Conservation (phyloP, 345 rosid genomes). For the Pugionium dolabratum region DNA sequence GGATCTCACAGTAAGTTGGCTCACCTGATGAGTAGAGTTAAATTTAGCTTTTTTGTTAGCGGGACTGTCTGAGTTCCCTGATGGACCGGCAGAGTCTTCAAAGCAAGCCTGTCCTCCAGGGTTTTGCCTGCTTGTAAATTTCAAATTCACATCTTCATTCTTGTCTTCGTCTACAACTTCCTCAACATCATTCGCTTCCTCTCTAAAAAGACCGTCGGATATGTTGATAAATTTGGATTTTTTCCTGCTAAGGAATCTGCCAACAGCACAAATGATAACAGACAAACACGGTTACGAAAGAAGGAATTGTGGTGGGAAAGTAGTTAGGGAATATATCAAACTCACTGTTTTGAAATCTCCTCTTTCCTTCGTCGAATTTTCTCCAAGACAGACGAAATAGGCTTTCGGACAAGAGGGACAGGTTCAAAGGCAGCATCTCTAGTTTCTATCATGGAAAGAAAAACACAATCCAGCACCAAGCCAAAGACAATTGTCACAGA, state of each 20-base stretch:
- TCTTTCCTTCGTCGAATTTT: slow-evolving; percentile 79
- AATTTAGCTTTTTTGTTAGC: slow-evolving; percentile 35
- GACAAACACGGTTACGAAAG: slow-evolving; percentile 8
- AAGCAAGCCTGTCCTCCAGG: slow-evolving; percentile 13
- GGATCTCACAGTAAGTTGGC: slow-evolving; percentile 1
- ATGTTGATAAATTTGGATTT: slow-evolving; percentile 34
- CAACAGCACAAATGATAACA: slow-evolving; percentile 15
- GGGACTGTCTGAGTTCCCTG: slow-evolving; percentile 36
- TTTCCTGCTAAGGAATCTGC: slow-evolving; percentile 46
- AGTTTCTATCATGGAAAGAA: slow-evolving; percentile 51
- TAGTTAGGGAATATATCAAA: neutral
- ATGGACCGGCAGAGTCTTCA: slow-evolving; percentile 39
- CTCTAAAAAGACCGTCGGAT: slow-evolving; percentile 27
- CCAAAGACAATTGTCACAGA: neutral
- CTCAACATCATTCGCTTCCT: slow-evolving; percentile 41
- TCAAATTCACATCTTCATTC: slow-evolving; percentile 22
- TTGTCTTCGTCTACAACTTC: slow-evolving; percentile 31
- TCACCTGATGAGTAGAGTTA: slow-evolving; percentile 37
- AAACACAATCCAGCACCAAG: slow-evolving; percentile 20
- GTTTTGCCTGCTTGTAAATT: slow-evolving; percentile 31
- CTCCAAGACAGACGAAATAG: slow-evolving; percentile 79
- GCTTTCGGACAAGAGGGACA: slow-evolving; percentile 61
- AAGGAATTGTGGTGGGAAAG: neutral
- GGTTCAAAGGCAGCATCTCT: slow-evolving; percentile 78
- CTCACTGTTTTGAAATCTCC: slow-evolving; percentile 74